Base-by-base conservation (phyloP, 2,329 filamentous ascomycete genomes). In the Neofusicoccum laricinum region DNA sequence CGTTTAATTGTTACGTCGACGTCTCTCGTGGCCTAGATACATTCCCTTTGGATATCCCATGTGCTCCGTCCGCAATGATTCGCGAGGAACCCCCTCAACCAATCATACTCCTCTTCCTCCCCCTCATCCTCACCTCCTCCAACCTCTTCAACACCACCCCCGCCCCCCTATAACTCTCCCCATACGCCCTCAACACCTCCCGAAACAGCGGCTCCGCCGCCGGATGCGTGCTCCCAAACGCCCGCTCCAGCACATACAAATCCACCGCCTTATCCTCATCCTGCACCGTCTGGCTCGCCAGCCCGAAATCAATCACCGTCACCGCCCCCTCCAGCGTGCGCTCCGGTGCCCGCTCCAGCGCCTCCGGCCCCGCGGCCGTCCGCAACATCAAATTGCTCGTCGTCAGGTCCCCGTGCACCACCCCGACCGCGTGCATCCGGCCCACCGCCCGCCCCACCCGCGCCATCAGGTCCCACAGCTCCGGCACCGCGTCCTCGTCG, bases 261-360 rank as follows among this genome's bases (percentile, higher is more conserved):
- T 99, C 95, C 43, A 99, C 95, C 0, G 95, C 95, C 63, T 93
- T 86, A 75, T 99, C 95, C 78, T 99, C 95, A 63, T 97, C 94
- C 68, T 91, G 88, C 17, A 86, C 80, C 67, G 88, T 91, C 78
- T 94, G 90, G 69, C 86, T 89, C 14, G 93, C 93, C 19, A 99
- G 86, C 0, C 95, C 95, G 73, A 99, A 96, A 79, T 99, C 95
- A 75, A 98, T 98, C 41, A 98, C 82, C 21, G 96, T 88, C 65
- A 99, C 85, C 61, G 96, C 90, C 2, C 92, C 93, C 1, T 86
- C 82, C 64, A 85, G 73, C 2, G 71, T 72, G 0, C 70, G 72
- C 40, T 61, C 59, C 21, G 59, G 2, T 43, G 43, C 14, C 30
- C 46, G 45, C 25, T 61, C 45, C n/a, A 45, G 32, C 55, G 15